Percentiles rank a stretch among this genome's conserved stretches.
phyloP scores from a whole-genome alignment of 192 early-diverging fungal species.

The Podila horticola region DNA sequence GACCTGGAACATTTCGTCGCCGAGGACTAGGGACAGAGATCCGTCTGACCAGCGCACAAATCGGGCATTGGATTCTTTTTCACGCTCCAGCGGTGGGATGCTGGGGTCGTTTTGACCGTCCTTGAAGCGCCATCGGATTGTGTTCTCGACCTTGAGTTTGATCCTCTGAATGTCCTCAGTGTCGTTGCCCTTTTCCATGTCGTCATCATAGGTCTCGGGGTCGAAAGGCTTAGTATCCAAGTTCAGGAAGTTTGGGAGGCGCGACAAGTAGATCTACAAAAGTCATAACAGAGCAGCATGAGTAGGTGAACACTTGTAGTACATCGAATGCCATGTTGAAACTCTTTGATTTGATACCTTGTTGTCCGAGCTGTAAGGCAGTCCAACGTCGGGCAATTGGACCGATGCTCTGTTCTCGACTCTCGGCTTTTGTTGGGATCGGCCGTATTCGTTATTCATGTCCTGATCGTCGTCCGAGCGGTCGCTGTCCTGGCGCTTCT shows the following conservation, averaged over 20 bases:
- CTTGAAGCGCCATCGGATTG: constrained; percentile 79
- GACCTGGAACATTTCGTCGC: constrained; percentile 80
- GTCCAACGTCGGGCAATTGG: constrained; percentile 38
- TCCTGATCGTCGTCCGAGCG: constrained; percentile 27
- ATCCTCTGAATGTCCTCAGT: constrained; percentile 48
- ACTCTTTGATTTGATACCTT: constrained; percentile 19
- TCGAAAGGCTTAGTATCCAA: constrained; percentile 74
- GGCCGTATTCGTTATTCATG: constrained; percentile 22
- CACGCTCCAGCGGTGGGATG: constrained; percentile 38
- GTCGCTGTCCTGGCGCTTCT: constrained; percentile 19
- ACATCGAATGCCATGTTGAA: neutral
- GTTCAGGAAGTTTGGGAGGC: constrained; percentile 75
- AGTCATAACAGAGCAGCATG: neutral
- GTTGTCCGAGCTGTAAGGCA: constrained; percentile 35
- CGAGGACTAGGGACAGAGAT: constrained; percentile 75
- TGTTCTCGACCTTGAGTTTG: constrained; percentile 70
- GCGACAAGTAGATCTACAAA: constrained; percentile 52
- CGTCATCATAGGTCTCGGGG: constrained; percentile 60
- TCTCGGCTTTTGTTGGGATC: constrained; percentile 14
- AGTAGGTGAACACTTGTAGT: neutral
- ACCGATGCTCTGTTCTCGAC: constrained; percentile 35
- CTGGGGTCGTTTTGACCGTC: constrained; percentile 41
- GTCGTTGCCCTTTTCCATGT: constrained; percentile 53
- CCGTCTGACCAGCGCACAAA: constrained; percentile 85
- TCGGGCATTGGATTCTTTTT: constrained; percentile 78